A percentile compares a stretch with the other conserved stretches of the same genome.
Conservation (phyloP, 129 eudicot species). For the Saussurea involucrata region DNA sequence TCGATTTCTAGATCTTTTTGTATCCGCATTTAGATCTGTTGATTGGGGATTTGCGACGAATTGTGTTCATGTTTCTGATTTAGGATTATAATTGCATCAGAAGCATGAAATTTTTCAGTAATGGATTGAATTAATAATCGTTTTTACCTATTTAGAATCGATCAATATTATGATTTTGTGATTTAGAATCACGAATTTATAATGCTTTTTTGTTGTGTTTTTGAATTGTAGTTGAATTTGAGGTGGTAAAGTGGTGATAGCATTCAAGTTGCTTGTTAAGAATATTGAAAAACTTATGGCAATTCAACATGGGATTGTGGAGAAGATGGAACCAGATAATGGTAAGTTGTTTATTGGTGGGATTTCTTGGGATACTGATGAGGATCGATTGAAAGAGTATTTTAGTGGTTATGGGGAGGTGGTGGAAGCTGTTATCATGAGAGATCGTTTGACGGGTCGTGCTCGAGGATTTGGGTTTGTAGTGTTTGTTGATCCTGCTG, state of each 20-base stretch:
- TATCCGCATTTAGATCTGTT: conserved; percentile 49
- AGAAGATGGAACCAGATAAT: conserved; percentile 65
- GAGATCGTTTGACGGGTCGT: conserved; percentile 78
- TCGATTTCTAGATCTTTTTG: conserved; percentile 18
- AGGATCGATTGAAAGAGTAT: conserved; percentile 67
- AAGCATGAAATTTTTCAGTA: background rate
- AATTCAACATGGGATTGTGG: conserved; percentile 32
- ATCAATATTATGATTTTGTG: background rate
- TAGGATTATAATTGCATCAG: conserved; percentile 8
- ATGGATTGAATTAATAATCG: background rate
- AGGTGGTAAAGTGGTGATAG: background rate
- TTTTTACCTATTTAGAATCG: background rate
- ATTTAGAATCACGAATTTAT: background rate
- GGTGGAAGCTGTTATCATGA: conserved; percentile 77
- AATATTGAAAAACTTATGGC: conserved; percentile 17
- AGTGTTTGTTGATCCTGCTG: conserved; percentile 71
- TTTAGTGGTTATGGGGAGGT: conserved; percentile 71
- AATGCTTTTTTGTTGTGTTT: background rate
- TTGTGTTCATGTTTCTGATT: conserved; percentile 10
- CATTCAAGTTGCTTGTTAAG: conserved; percentile 12
- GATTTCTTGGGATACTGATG: conserved; percentile 92
- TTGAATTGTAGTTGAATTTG: conserved; percentile 25
- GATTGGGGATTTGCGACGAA: conserved; percentile 11
- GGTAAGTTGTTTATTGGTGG: conserved; percentile 88
- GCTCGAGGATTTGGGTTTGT: conserved; percentile 89